Percentiles rank a stretch among this genome's conserved stretches.
These are phyloP conservation scores for Backusella australiensis DNA, from an alignment of 192 early-diverging fungal species.

Conservation along the genomic window DNA sequence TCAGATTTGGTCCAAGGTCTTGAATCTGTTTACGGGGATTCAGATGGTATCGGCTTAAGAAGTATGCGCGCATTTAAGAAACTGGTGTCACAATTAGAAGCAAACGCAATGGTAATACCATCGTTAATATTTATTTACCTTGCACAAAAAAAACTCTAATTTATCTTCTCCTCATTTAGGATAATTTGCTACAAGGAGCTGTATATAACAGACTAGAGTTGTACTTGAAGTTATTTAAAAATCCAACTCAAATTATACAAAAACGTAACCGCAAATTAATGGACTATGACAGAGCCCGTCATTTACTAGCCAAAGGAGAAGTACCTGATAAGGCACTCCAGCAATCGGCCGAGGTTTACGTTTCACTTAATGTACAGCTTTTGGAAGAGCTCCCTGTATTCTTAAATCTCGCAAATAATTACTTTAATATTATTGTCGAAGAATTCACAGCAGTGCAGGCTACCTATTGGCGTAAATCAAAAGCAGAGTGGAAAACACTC, in stretches of 20 bases:
- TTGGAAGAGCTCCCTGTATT: conserved; percentile 72
- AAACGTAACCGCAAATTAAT: conserved; percentile 71
- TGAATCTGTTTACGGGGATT: conserved; percentile 55
- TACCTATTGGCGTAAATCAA: conserved; percentile 46
- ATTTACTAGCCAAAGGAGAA: conserved; percentile 59
- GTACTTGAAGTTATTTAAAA: conserved; percentile 53
- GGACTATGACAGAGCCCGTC: conserved; percentile 66
- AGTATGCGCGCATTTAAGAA: conserved; percentile 40
- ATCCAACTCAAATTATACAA: conserved; percentile 66
- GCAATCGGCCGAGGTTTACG: conserved; percentile 63
- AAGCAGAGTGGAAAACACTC: conserved; percentile 29
- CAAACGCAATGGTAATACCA: not conserved
- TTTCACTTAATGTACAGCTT: conserved; percentile 68
- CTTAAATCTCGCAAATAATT: conserved; percentile 51
- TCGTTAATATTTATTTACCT: not conserved
- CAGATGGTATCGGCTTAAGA: conserved; percentile 24
- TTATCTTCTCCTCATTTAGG: conserved; percentile 5
- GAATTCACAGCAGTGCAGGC: conserved; percentile 57
- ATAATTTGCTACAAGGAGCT: conserved; percentile 11
- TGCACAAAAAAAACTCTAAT: not conserved
- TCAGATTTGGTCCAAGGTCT: conserved; percentile 48
- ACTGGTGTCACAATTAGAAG: conserved; percentile 24
- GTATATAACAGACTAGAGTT: conserved; percentile 49
- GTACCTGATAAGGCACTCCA: conserved; percentile 63
- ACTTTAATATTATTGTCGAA: conserved; percentile 58